Conservation (phyloP, 306 rosid species). For the Malus sieversii region DNA sequence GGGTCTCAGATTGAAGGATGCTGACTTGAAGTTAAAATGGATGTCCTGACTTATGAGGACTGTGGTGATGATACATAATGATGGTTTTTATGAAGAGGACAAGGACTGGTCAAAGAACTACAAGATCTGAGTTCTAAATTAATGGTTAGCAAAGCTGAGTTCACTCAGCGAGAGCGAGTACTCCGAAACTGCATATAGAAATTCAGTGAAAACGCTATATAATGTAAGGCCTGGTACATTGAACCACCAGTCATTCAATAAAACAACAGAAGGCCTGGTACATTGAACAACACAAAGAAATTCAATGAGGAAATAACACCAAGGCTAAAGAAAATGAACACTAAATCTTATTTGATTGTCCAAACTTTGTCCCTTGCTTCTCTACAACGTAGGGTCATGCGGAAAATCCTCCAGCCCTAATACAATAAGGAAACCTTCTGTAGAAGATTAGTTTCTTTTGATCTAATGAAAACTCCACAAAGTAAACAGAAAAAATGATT, state of each 20-base stretch:
- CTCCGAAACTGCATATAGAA: neutral
- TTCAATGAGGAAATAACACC: neutral
- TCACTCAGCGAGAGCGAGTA: neutral
- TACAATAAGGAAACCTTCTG: neutral
- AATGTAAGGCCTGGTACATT: neutral
- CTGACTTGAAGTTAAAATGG: neutral
- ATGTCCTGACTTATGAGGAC: neutral
- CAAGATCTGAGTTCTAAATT: neutral
- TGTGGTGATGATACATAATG: neutral
- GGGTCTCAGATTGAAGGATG: no score
- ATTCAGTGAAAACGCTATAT: neutral
- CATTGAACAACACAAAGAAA: neutral
- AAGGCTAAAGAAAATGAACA: neutral
- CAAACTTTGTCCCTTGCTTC: neutral
- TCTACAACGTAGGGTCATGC: neutral
- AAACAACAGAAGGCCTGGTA: neutral
- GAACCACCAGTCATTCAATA: neutral
- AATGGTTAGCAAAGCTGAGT: neutral
- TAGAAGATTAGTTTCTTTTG: neutral
- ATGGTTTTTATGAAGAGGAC: neutral
- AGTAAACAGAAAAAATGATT: neutral
- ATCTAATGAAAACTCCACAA: neutral
- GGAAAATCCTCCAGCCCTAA: neutral
- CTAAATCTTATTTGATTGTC: neutral
- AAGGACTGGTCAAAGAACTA: neutral